Conservation (phyloP, 129 eudicot genomes). For the Erigeron canadensis region DNA sequence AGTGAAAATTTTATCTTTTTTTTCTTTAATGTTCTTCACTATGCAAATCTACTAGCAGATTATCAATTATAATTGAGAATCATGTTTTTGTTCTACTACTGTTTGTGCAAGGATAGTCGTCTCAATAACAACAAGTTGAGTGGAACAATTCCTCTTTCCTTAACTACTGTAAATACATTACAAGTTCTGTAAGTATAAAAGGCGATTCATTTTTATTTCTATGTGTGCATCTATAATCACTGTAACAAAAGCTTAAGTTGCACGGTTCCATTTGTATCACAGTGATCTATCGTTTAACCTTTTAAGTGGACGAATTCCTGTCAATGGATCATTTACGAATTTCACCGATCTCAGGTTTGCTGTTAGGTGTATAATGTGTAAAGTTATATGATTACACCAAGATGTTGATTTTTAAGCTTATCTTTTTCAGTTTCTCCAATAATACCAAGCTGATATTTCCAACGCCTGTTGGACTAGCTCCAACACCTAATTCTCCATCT, state of each 20-base stretch:
- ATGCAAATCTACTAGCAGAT: too few species aligned
- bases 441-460: constrained; percentile 27
- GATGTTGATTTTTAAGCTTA: background rate
- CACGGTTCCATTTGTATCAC: constrained; percentile 11
- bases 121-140: constrained; percentile 65
- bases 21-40: too few species aligned
- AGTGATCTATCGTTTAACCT: constrained; percentile 76
- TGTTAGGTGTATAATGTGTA: background rate
- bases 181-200: constrained; percentile 60
- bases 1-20: background rate
- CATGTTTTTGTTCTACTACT: background rate
- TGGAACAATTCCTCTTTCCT: constrained; percentile 50
- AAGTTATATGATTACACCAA: background rate
- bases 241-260: background rate
- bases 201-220: background rate
- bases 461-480: constrained; percentile 47
- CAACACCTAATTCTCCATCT: constrained; percentile 35
- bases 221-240: background rate
- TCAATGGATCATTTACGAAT: constrained; percentile 67
- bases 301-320: constrained; percentile 55
- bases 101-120: constrained; percentile 47
- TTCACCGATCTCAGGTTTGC: constrained; percentile 51
- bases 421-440: constrained; percentile 16
- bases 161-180: constrained; percentile 49
- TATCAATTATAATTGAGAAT: background rate